Evolutionary conservation across 495 filamentous ascomycete species (phyloP).

Genomic region (Aspergillus ellipticus): DNA sequence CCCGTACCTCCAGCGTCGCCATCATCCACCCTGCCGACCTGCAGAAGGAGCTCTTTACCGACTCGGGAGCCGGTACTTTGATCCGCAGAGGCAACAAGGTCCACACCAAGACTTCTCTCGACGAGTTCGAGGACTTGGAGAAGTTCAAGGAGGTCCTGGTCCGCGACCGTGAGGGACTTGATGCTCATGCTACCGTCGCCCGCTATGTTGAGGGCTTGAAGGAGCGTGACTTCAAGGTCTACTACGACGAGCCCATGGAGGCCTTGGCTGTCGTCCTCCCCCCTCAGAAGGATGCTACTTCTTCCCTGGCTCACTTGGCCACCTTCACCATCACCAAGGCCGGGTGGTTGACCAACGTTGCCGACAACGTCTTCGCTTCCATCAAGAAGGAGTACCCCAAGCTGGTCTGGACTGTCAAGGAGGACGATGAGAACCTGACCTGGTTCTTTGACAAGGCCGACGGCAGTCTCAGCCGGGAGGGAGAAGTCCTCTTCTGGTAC

Average conservation of each 20-base stretch:
- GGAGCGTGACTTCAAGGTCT: constrained; percentile 81
- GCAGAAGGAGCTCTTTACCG: constrained; percentile 94
- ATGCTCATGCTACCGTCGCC: constrained; percentile 79
- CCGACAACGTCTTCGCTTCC: constrained; percentile 93
- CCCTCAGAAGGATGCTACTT: constrained; percentile 43
- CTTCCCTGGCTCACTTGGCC: constrained; percentile 69
- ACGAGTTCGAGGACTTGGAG: constrained; percentile 74
- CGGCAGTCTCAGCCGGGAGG: constrained; percentile 78
- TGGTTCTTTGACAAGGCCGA: constrained; percentile 99
- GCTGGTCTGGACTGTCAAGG: constrained; percentile 95
- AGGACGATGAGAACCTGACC: constrained; percentile 93
- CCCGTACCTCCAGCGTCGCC: constrained; percentile 89
- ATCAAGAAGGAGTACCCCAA: constrained; percentile 91
- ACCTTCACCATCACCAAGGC: constrained; percentile 95
- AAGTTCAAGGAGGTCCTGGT: constrained; percentile 79
- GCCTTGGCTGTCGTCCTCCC: constrained; percentile 91
- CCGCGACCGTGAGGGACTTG: constrained; percentile 78
- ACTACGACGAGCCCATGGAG: constrained; percentile 95
- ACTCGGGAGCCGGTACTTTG: constrained; percentile 91
- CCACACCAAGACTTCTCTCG: constrained; percentile 65
- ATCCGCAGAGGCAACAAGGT: constrained; percentile 93
- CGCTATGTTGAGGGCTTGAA: constrained; percentile 76
- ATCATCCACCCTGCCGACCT: constrained; percentile 95
- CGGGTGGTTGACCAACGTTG: constrained; percentile 91
- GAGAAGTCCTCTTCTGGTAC: constrained; percentile 96